phyloP scores from a whole-genome alignment of 192 early-diverging fungal species.

The Backusella luteola region DNA sequence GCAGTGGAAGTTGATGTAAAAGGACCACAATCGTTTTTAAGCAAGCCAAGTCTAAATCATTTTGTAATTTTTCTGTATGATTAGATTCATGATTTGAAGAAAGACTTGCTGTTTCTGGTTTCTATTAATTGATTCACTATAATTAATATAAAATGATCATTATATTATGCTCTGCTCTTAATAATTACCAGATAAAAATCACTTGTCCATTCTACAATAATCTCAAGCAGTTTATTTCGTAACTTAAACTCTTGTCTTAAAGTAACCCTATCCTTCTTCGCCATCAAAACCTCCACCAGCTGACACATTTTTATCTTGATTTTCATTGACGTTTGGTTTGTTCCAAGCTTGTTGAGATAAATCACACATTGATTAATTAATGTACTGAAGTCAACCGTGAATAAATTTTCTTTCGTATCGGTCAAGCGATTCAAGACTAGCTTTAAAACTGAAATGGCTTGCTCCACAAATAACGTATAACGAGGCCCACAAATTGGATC shows the following conservation, averaged over 20 bases:
- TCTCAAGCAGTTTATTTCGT: slow-evolving; percentile 52
- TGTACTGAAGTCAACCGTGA: slow-evolving; percentile 51
- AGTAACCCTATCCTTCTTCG: slow-evolving; percentile 51
- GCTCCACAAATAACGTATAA: slow-evolving; percentile 57
- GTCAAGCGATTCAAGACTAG: slow-evolving; percentile 48
- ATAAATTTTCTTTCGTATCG: slow-evolving; percentile 25
- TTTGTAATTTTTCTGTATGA: slow-evolving; percentile 57
- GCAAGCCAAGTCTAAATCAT: slow-evolving; percentile 74
- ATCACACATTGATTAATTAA: slow-evolving; percentile 46
- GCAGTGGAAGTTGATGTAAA: slow-evolving; percentile 67
- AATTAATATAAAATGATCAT: neutral
- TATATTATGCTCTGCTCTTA: neutral
- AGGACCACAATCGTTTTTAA: slow-evolving; percentile 70
- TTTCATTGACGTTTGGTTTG: slow-evolving; percentile 31
- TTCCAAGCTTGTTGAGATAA: slow-evolving; percentile 53
- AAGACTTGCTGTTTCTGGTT: slow-evolving; percentile 18
- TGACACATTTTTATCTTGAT: slow-evolving; percentile 62
- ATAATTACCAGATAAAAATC: slow-evolving; percentile 43
- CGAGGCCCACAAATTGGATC: slow-evolving; percentile 48
- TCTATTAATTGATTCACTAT: neutral
- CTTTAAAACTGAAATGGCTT: slow-evolving; percentile 53
- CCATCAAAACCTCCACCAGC: slow-evolving; percentile 51
- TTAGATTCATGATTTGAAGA: slow-evolving; percentile 9
- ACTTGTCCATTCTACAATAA: slow-evolving; percentile 56
- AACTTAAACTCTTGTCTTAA: slow-evolving; percentile 54